A percentile compares a stretch with the other conserved stretches of the same genome.
These are phyloP conservation scores for Celoporthe dispersa DNA, from an alignment of 2,329 filamentous ascomycete genomes.

Conservation along the genomic window DNA sequence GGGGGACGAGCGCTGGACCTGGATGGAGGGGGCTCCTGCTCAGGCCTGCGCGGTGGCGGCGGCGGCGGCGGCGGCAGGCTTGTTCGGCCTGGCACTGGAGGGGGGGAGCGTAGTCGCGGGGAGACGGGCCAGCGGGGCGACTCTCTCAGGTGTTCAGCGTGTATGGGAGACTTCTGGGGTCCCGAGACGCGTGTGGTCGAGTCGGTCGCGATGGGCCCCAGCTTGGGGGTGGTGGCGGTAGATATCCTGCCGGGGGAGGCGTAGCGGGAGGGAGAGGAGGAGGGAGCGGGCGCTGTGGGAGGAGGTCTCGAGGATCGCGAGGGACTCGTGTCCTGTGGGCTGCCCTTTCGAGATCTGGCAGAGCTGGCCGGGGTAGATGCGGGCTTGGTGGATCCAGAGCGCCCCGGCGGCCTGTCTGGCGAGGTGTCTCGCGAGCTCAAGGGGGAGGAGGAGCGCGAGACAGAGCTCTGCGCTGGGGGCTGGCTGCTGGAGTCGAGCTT, in stretches of 20 bases:
- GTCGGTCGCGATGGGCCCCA: conserved; percentile 66
- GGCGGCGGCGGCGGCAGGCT: conserved; percentile 44
- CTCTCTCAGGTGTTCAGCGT: conserved; percentile 54
- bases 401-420: conserved; percentile 47
- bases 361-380: conserved; percentile 41
- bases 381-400: conserved; percentile 39
- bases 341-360: conserved; percentile 67
- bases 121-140: conserved; percentile 77
- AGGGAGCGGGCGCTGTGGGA: conserved; percentile 63
- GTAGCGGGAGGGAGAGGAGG: conserved; percentile 64
- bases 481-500: conserved; percentile 33
- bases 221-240: conserved; percentile 67
- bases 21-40: conserved; percentile 57
- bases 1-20: conserved; percentile 54
- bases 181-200: conserved; percentile 62
- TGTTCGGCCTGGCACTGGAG: conserved; percentile 59
- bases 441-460: conserved; percentile 40
- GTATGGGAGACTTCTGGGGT: conserved; percentile 63
- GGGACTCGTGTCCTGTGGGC: conserved; percentile 66
- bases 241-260: conserved; percentile 71
- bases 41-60: conserved; percentile 48
- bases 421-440: conserved; percentile 51
- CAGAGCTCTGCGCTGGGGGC: conserved; percentile 28
- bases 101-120: conserved; percentile 77
- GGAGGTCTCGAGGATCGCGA: conserved; percentile 55